phyloP scores from a whole-genome alignment of 805 yeast genomes.

The Wickerhamiella shivajii region DNA sequence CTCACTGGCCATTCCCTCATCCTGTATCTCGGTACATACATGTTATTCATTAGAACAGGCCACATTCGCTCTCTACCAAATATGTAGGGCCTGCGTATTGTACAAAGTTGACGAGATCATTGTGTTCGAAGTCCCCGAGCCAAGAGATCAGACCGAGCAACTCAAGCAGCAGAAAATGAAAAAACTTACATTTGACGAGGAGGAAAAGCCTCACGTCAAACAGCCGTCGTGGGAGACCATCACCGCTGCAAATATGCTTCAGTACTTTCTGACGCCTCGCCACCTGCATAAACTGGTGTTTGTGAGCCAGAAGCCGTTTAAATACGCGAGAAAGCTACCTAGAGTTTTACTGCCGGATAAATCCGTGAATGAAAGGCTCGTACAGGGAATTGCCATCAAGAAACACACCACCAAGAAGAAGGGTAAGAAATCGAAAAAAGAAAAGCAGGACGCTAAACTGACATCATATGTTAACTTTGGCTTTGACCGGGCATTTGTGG shows the following conservation, averaged over 20 bases:
- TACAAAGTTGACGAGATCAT: slow-evolving; percentile 64
- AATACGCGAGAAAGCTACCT: slow-evolving; percentile 56
- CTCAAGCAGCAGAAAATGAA: too few relatives aligned
- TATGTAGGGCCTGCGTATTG: slow-evolving; percentile 59
- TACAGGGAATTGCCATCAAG: slow-evolving; percentile 49
- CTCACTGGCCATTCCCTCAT: slow-evolving; percentile 55
- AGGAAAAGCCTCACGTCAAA: slow-evolving; percentile 12
- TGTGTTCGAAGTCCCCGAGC: slow-evolving; percentile 38
- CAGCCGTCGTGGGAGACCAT: slow-evolving; percentile 16
- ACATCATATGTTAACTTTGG: slow-evolving; percentile 77
- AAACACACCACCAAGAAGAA: slow-evolving; percentile 29
- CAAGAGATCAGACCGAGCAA: slow-evolving; percentile 16
- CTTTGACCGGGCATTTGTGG: slow-evolving; percentile 39
- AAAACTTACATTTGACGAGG: slow-evolving; percentile 18
- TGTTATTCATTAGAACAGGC: slow-evolving; percentile 59
- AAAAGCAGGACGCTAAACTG: slow-evolving; percentile 35
- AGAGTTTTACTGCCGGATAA: slow-evolving; percentile 41
- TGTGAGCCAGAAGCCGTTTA: slow-evolving; percentile 31
- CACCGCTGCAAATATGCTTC: slow-evolving; percentile 44
- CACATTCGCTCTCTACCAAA: slow-evolving; percentile 59
- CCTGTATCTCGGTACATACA: slow-evolving; percentile 37
- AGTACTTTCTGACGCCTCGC: slow-evolving; percentile 74
- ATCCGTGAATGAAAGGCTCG: slow-evolving; percentile 39
- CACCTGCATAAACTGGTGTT: slow-evolving; percentile 57
- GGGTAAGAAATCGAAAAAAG: slow-evolving; percentile 34